Evolutionary conservation across 1,284 basidiomycete species (phyloP).

Genomic region (Leccinum subrobustum): DNA sequence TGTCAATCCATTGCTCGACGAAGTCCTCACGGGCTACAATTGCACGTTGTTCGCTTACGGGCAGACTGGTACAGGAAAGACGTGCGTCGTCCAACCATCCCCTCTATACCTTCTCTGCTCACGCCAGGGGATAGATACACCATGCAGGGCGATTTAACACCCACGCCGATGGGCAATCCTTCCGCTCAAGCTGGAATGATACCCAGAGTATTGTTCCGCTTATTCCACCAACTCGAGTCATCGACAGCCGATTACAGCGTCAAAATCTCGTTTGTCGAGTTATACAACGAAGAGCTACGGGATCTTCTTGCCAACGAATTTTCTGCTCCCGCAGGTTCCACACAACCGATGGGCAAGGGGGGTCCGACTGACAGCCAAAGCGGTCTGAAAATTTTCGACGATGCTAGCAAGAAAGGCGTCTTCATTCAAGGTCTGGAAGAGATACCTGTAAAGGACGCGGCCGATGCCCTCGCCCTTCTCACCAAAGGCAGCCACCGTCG

Average conservation of each 20-base stretch:
- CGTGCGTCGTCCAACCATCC: slow-evolving; percentile 57
- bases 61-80: slow-evolving; percentile 98
- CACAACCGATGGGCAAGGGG: slow-evolving; percentile 72
- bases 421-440: slow-evolving; percentile 96
- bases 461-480: slow-evolving; percentile 84
- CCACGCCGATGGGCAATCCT: slow-evolving; percentile 85
- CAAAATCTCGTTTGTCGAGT: slow-evolving; percentile 91
- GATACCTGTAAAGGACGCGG: slow-evolving; percentile 78
- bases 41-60: slow-evolving; percentile 99
- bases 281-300: slow-evolving; percentile 99
- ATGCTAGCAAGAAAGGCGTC: slow-evolving; percentile 83
- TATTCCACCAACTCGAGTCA: slow-evolving; percentile 87
- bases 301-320: slow-evolving; percentile 83
- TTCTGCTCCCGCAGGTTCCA: slow-evolving; percentile 55
- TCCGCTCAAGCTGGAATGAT: slow-evolving; percentile 94
- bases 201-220: slow-evolving; percentile 90
- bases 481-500: slow-evolving; percentile 88
- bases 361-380: slow-evolving; percentile 40
- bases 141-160: slow-evolving; percentile 89
- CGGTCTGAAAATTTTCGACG: slow-evolving; percentile 91
- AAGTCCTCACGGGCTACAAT: slow-evolving; percentile 95
- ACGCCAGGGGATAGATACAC: slow-evolving; percentile 63
- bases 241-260: slow-evolving; percentile 85
- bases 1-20: slow-evolving; percentile 88
- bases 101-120: slow-evolving; percentile 5